Percentiles rank a stretch among this genome's conserved stretches.
These are phyloP conservation scores for Straminergon stramineum DNA, from an alignment of 225 moss, liverwort and hornwort genomes.

Conservation along the genomic window DNA sequence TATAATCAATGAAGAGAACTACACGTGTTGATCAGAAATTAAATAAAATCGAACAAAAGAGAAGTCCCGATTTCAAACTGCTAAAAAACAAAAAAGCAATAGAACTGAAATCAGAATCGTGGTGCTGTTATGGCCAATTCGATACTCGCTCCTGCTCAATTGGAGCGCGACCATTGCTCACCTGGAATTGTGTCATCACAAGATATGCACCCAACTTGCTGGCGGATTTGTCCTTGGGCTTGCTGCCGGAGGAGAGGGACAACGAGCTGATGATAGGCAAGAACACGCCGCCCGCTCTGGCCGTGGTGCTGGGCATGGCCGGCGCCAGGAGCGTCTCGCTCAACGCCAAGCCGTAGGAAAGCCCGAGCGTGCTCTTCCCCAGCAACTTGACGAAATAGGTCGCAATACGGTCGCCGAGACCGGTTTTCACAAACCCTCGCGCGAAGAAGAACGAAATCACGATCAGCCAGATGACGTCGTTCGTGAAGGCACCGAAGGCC, in stretches of 20 bases:
- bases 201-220: slow-evolving; percentile 84
- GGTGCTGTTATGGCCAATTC: neutral
- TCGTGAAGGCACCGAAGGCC: slow-evolving; percentile 93
- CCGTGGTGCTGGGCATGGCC: slow-evolving; percentile 99
- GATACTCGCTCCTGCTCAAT: neutral
- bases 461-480: slow-evolving; percentile 95
- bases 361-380: slow-evolving; percentile 86
- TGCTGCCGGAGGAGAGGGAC: slow-evolving; percentile 67
- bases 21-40: neutral
- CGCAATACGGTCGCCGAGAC: slow-evolving; percentile 56
- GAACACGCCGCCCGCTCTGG: slow-evolving; percentile 91
- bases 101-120: neutral
- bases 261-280: slow-evolving; percentile 91
- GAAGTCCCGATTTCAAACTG: neutral
- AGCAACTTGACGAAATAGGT: slow-evolving; percentile 68
- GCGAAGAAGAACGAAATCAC: slow-evolving; percentile 99
- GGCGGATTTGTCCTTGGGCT: slow-evolving; percentile 67
- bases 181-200: slow-evolving; percentile 90
- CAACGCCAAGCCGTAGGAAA: slow-evolving; percentile 78
- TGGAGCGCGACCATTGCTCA: neutral
- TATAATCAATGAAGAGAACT: neutral
- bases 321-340: slow-evolving; percentile 94
- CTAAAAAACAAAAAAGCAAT: neutral
- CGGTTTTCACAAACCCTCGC: slow-evolving; percentile 92
- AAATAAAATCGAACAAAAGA: neutral